These are phyloP conservation scores for Fraxinus paxiana DNA, from an alignment of 305 asterid species.

Conservation along the genomic window DNA sequence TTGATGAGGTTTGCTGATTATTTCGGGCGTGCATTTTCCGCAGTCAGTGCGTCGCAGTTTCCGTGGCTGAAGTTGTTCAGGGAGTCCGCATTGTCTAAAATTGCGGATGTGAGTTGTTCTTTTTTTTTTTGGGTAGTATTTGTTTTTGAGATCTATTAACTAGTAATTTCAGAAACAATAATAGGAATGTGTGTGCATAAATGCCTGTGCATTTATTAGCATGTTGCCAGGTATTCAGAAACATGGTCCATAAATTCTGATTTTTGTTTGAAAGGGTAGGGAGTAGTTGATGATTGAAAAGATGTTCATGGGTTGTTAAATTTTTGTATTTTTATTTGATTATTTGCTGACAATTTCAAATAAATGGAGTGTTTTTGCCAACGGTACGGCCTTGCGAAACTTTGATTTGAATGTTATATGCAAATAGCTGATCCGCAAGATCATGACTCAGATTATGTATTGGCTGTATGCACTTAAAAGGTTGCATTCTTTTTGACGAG, in stretches of 20 bases:
- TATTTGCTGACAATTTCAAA: not conserved
- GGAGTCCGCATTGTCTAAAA: slow-evolving; percentile 58
- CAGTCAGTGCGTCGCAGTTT: slow-evolving; percentile 64
- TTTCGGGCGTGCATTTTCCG: slow-evolving; percentile 78
- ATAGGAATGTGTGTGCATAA: not conserved
- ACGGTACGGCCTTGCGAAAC: not conserved
- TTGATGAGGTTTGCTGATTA: slow-evolving; percentile 87
- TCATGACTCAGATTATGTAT: not conserved
- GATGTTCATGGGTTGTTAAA: not conserved
- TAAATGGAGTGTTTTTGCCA: not conserved
- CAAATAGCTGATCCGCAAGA: not conserved
- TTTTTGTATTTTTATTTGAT: not conserved
- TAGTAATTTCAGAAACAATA: not conserved
- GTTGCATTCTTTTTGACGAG: not conserved
- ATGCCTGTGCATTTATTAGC: not conserved
- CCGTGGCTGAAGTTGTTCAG: slow-evolving; percentile 84
- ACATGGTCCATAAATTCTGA: not conserved
- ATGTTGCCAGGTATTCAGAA: not conserved
- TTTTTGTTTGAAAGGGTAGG: not conserved
- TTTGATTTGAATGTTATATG: not conserved
- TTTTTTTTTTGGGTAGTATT: not conserved
- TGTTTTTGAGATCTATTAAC: not conserved
- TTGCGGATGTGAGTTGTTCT: slow-evolving; percentile 56
- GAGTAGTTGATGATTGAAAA: not conserved
- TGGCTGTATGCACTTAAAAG: not conserved